Evolutionary conservation across 2,329 filamentous ascomycete species (phyloP).

Genomic region (Microcyclospora pomicola): DNA sequence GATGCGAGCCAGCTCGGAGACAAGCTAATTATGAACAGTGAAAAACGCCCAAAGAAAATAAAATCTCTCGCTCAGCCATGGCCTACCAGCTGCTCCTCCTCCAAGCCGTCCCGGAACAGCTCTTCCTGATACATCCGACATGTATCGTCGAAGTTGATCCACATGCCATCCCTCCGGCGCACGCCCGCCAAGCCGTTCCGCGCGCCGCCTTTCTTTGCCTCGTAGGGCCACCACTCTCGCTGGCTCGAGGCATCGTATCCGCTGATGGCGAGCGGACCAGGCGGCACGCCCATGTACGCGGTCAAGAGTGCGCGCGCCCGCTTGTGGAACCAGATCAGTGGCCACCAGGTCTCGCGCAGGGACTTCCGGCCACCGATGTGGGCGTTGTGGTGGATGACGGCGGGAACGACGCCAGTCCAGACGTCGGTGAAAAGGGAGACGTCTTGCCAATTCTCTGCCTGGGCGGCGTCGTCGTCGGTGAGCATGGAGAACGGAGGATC

Average conservation of each 20-base stretch:
- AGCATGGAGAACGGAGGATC: constrained; percentile 26
- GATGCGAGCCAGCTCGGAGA: too few species aligned
- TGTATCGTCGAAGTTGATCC: constrained; percentile 31
- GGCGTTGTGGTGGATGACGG: constrained; percentile 15
- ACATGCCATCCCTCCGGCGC: constrained; percentile 19
- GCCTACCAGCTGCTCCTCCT: too few species aligned
- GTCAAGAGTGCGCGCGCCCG: constrained; percentile 9
- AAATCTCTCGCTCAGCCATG: too few species aligned
- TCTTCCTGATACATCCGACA: constrained; percentile 31
- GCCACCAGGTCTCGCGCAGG: constrained; percentile 13
- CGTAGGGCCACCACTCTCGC: constrained; percentile 29
- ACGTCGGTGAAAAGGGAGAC: constrained; percentile 15
- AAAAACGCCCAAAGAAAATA: too few species aligned
- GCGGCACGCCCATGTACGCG: constrained; percentile 6
- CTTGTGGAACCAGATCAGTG: constrained; percentile 11
- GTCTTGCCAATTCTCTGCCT: constrained; percentile 9
- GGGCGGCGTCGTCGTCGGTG: constrained; percentile 22
- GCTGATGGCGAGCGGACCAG: constrained; percentile 19
- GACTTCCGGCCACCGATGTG: constrained; percentile 9
- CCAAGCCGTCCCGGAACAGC: constrained; percentile 30
- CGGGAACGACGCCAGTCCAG: constrained; percentile 12
- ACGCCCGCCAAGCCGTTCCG: constrained; percentile 32
- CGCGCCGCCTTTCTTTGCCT: constrained; percentile 33
- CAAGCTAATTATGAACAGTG: too few species aligned
- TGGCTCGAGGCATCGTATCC: constrained; percentile 23